Percentiles rank a stretch among this genome's conserved stretches.
These are phyloP conservation scores for Murraya koenigii DNA, from an alignment of 345 rosid genomes.

Conservation along the genomic window DNA sequence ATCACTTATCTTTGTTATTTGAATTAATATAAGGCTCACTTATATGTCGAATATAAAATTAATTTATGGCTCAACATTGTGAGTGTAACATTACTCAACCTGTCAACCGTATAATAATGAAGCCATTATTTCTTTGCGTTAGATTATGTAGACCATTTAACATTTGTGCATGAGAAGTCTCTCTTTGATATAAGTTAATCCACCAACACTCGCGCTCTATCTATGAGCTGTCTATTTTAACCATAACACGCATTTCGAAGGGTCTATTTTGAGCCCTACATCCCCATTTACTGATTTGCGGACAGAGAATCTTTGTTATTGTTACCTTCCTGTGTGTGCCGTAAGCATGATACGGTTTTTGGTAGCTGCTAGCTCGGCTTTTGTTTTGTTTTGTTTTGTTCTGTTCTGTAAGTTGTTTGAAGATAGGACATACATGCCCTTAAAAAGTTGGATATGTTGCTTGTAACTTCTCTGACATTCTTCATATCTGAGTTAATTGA, in stretches of 20 bases:
- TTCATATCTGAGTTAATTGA: not conserved
- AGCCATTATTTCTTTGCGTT: not conserved
- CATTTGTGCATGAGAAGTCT: not conserved
- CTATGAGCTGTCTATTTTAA: not conserved
- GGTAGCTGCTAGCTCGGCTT: not conserved
- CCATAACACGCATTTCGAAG: not conserved
- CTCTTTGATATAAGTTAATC: not conserved
- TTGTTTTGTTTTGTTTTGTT: not conserved
- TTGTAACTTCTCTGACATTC: not conserved
- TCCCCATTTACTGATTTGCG: not conserved
- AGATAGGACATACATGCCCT: not conserved
- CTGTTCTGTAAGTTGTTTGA: not conserved
- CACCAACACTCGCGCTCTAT: not conserved
- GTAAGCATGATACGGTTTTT: not conserved
- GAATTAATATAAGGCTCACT: too few relatives aligned
- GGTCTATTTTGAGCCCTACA: not conserved
- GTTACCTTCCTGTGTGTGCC: not conserved
- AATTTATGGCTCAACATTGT: too few relatives aligned
- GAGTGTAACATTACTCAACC: not conserved
- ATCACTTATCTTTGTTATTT: too few relatives aligned
- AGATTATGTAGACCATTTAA: not conserved
- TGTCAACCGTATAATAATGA: not conserved
- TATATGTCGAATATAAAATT: too few relatives aligned
- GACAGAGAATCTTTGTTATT: not conserved
- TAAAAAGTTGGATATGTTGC: not conserved